A percentile compares a stretch with the other conserved stretches of the same genome.
Evolutionary conservation across 306 rosid species (phyloP).

Genomic region (Quercus gilva): DNA sequence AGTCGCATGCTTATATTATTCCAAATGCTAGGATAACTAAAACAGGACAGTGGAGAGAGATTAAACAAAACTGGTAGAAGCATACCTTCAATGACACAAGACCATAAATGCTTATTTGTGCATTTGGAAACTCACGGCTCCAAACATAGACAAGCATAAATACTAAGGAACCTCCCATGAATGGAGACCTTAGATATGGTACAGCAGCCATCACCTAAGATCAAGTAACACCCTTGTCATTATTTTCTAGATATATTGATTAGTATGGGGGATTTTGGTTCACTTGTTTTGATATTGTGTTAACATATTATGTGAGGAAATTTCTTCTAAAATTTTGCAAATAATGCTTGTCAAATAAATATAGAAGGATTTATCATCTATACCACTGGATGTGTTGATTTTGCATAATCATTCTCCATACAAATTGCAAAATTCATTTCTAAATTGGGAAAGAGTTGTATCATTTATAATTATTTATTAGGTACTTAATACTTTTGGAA

Average conservation of each 20-base stretch:
- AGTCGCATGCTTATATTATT: background rate
- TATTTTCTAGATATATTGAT: background rate
- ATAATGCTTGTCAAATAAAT: background rate
- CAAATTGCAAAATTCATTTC: too few species aligned
- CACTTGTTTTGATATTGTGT: background rate
- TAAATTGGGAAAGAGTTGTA: too few species aligned
- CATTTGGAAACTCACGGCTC: constrained; percentile 77
- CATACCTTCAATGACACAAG: constrained; percentile 65
- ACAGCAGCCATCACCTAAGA: constrained; percentile 54
- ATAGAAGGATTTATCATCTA: background rate
- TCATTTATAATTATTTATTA: too few species aligned
- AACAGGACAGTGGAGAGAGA: background rate
- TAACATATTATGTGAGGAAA: background rate
- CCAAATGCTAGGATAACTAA: background rate
- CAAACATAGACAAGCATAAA: constrained; percentile 71
- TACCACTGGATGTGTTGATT: too few species aligned
- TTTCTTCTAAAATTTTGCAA: background rate
- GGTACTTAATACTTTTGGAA: too few species aligned
- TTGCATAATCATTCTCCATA: too few species aligned
- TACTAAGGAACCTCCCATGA: constrained; percentile 66
- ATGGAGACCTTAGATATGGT: constrained; percentile 32
- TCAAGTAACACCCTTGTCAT: background rate
- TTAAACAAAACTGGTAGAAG: background rate
- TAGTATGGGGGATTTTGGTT: background rate
- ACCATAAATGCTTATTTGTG: constrained; percentile 56